These are phyloP conservation scores for Brassica napus DNA, from an alignment of 345 rosid species.

Conservation along the genomic window Da-Ae NC_063439.1:6021001-6021500, in stretches of 20 bases:
- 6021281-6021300: background rate
- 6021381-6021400: constrained; percentile 21
- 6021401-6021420: constrained; percentile 8
- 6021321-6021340: constrained; percentile 5
- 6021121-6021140: background rate
- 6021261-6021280: background rate
- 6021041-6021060: background rate
- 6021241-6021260: background rate
- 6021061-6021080: background rate
- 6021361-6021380: background rate
- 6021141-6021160: background rate
- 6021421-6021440: background rate
- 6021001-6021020: background rate
- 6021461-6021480: background rate
- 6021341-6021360: background rate
- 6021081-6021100: background rate
- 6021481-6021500: constrained; percentile 34
- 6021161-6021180: background rate
- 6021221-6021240: background rate
- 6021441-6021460: background rate
- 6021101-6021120: background rate
- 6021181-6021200: background rate
- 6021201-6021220: background rate
- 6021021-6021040: background rate
- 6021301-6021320: constrained; percentile 1